Evolutionary conservation across 2,329 filamentous ascomycete genomes (phyloP).

Genomic region (Monosporascus cannonballus): DNA sequence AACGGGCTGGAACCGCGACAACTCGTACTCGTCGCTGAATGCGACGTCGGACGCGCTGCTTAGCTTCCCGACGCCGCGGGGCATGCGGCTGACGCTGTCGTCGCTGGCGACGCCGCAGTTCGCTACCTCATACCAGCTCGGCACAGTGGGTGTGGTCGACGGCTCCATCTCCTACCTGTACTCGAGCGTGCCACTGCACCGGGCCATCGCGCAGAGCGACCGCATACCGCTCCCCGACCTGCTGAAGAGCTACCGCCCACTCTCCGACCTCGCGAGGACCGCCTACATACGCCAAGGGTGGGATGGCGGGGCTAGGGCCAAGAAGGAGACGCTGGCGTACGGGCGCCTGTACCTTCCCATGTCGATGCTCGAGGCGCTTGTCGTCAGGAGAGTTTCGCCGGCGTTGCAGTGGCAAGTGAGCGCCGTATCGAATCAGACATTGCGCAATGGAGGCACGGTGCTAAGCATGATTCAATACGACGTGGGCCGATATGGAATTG

Average conservation of each 20-base stretch:
- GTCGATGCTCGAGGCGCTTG: slow-evolving; percentile 79
- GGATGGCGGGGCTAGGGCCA: slow-evolving; percentile 7
- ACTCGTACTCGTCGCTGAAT: slow-evolving; percentile 83
- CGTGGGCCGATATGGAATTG: slow-evolving; percentile 77
- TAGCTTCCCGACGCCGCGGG: slow-evolving; percentile 79
- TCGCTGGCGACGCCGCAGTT: slow-evolving; percentile 91
- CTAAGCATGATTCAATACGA: slow-evolving; percentile 75
- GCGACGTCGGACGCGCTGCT: slow-evolving; percentile 79
- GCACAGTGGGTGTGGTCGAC: slow-evolving; percentile 84
- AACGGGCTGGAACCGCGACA: slow-evolving; percentile 85
- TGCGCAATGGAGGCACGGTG: slow-evolving; percentile 71
- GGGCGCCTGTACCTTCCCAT: slow-evolving; percentile 76
- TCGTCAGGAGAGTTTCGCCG: slow-evolving; percentile 71
- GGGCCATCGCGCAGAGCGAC: slow-evolving; percentile 63
- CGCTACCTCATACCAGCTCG: slow-evolving; percentile 87
- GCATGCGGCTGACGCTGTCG: slow-evolving; percentile 79
- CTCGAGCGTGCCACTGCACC: slow-evolving; percentile 71
- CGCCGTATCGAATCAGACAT: slow-evolving; percentile 64
- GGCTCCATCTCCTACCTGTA: slow-evolving; percentile 97
- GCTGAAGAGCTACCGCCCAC: slow-evolving; percentile 74
- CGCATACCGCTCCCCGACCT: slow-evolving; percentile 71
- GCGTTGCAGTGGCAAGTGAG: slow-evolving; percentile 75
- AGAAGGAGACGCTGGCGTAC: slow-evolving; percentile 59
- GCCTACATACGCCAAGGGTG: slow-evolving; percentile 3
- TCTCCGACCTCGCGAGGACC: slow-evolving; percentile 51